Conservation (phyloP, 31 red algal species). For the Porphyra umbilicalis region DNA sequence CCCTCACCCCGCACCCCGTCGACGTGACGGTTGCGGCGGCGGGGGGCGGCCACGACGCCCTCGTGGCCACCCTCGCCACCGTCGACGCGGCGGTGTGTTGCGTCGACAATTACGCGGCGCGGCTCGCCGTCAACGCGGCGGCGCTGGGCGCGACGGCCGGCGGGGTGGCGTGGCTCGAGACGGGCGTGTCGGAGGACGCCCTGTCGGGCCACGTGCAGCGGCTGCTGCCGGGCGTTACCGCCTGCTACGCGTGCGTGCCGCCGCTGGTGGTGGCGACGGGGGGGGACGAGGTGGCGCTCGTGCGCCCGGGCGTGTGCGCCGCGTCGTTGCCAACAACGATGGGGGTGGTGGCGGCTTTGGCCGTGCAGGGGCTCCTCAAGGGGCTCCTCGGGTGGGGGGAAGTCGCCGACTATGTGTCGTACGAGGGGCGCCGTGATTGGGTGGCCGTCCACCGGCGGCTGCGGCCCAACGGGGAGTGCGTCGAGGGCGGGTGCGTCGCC, state of each 20-base stretch:
- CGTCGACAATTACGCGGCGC: slow-evolving; percentile 88
- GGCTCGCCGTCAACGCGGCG: slow-evolving; percentile 62
- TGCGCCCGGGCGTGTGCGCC: slow-evolving; percentile 82
- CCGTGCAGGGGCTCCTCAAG: slow-evolving; percentile 70
- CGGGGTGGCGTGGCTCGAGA: slow-evolving; percentile 56
- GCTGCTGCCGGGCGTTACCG: slow-evolving; percentile 54
- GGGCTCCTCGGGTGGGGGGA: slow-evolving; percentile 57
- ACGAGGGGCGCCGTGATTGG: slow-evolving; percentile 10
- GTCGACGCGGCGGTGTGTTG: slow-evolving; percentile 67
- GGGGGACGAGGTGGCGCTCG: slow-evolving; percentile 65
- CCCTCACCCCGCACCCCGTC: slow-evolving; percentile 43
- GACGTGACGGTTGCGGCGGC: slow-evolving; percentile 66
- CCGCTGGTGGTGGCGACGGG: slow-evolving; percentile 82
- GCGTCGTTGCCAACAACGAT: slow-evolving; percentile 93
- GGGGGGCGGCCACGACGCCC: slow-evolving; percentile 16
- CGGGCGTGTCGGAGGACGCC: slow-evolving; percentile 84
- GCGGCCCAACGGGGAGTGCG: not conserved
- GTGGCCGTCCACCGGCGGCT: not conserved
- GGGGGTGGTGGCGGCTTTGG: slow-evolving; percentile 85
- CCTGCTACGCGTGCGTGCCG: slow-evolving; percentile 82
- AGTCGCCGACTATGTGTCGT: slow-evolving; percentile 75
- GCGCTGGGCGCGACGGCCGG: slow-evolving; percentile 55
- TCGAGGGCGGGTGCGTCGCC: not conserved
- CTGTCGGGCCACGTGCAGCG: slow-evolving; percentile 90
- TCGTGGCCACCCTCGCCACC: not conserved